phyloP scores from a whole-genome alignment of 441 rosid genomes.

The Syzygium malaccense region DNA sequence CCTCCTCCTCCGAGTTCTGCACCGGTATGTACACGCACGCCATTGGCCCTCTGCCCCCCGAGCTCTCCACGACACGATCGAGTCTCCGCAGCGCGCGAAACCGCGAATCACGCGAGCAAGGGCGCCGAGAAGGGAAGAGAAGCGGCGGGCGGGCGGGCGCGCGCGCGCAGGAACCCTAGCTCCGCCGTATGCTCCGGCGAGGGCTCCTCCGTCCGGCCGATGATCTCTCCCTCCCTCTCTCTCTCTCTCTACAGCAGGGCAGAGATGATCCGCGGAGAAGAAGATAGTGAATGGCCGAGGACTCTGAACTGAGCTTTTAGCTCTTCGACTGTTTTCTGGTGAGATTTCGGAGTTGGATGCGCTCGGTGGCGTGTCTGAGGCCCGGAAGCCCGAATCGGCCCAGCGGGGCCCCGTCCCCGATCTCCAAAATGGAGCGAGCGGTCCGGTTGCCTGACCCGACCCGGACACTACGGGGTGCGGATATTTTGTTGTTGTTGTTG shows the following conservation, averaged over 20 bases:
- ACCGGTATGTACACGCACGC: conserved; percentile 92
- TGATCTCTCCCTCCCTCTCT: not conserved
- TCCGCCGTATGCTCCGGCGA: not conserved
- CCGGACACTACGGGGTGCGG: not conserved
- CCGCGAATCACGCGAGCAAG: not conserved
- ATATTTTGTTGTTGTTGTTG: too few relatives aligned
- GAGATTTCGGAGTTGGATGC: not conserved
- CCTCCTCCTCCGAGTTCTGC: conserved; percentile 99
- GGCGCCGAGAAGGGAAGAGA: not conserved
- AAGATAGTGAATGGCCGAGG: not conserved
- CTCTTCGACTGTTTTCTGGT: not conserved
- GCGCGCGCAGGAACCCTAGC: not conserved
- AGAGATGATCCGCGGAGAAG: not conserved
- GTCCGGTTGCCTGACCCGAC: not conserved
- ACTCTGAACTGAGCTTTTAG: not conserved
- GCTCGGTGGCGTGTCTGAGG: not conserved
- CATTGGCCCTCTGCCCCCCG: conserved; percentile 25
- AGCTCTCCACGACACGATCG: not conserved
- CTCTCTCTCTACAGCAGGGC: not conserved
- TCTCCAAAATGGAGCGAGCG: not conserved
- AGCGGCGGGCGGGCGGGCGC: not conserved
- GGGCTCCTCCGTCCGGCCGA: not conserved
- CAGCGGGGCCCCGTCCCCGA: not conserved
- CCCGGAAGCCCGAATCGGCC: not conserved
- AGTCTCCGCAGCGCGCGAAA: not conserved